Base-by-base conservation (phyloP, 179 eudicot genomes). In the Spinacia oleracea region DNA sequence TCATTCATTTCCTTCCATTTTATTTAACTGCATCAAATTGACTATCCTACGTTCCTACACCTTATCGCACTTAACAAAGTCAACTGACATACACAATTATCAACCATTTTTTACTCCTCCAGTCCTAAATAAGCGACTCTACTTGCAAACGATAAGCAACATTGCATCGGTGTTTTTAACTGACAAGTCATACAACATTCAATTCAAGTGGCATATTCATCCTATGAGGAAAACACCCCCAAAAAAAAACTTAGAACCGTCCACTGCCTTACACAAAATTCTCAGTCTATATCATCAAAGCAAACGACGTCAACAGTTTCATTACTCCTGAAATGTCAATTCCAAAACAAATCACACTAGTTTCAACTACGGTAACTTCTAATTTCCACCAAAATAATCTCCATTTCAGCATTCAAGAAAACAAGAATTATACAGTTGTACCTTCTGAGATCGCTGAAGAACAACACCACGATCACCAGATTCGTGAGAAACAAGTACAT, bases 391-490 rank as follows among this genome's bases (percentile, higher is more conserved):
- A 58, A 63, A 20, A 48, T 0, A 75, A 25, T 32, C 31, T n/a
- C 23, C 50, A 46, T 10, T 48, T n/a, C 6, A 50, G 3, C 27
- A 38, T 21, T 48, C 62, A 46, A 46, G 29, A 38, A 14, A 65
- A 25, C 1, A 16, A 75, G 21, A 71, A 25, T 18, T 9, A 2
- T 89, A 95, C 99, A 71, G 21, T 18, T 9, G 1, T 89, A 95
- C 99, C 86, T 90, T 89, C 46, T 90, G 94, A 62, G 92, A 88
- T 20, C 92, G 84, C 84, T 86, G 89, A 74, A 91, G 32, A 15
- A 96, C 80, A 31, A 96, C 99, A 20, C 90, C 96, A 64, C 67
- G 84, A 14, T 90, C 93, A 7, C 89, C 88, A 0, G 96, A 84
- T 72, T 89, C 89, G 11, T 80, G 85, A 43, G 96, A 84, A 35